phyloP scores from a whole-genome alignment of 768 basidiomycete species.

The Russula sp. region DNA sequence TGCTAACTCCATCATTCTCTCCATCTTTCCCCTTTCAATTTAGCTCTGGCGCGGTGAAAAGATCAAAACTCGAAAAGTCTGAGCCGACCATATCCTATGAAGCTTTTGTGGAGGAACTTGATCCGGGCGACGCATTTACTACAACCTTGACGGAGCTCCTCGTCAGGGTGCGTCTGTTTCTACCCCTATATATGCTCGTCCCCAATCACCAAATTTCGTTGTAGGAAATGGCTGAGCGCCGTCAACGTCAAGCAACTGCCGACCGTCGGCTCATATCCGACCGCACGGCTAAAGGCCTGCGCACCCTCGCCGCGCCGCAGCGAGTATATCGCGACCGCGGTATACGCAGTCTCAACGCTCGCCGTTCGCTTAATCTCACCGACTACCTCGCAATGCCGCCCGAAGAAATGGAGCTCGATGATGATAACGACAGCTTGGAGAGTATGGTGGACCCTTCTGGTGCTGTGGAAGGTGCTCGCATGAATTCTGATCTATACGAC shows the following conservation, averaged over 20 bases:
- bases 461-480: slow-evolving; percentile 47
- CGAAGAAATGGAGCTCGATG: slow-evolving; percentile 46
- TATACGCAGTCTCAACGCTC: slow-evolving; percentile 5
- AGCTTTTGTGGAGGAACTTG: slow-evolving; percentile 68
- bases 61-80: slow-evolving; percentile 56
- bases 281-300: slow-evolving; percentile 57
- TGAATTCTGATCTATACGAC: slow-evolving; percentile 60
- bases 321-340: slow-evolving; percentile 45
- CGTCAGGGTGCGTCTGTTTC: slow-evolving; percentile 54
- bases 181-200: background rate
- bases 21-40: background rate
- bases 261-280: slow-evolving; percentile 64
- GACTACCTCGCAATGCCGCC: slow-evolving; percentile 51
- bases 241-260: slow-evolving; percentile 42
- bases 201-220: slow-evolving; percentile 12
- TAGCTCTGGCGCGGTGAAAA: slow-evolving; percentile 68
- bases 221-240: slow-evolving; percentile 75
- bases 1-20: slow-evolving; percentile 11
- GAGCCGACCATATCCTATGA: slow-evolving; percentile 68
- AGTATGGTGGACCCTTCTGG: slow-evolving; percentile 36
- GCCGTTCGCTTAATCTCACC: slow-evolving; percentile 35
- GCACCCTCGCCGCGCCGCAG: slow-evolving; percentile 46
- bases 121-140: slow-evolving; percentile 76
- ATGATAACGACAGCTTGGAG: slow-evolving; percentile 61
- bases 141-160: slow-evolving; percentile 68